phyloP scores from a whole-genome alignment of 1,284 basidiomycete genomes.

The Pisolithus thermaeus region DNA sequence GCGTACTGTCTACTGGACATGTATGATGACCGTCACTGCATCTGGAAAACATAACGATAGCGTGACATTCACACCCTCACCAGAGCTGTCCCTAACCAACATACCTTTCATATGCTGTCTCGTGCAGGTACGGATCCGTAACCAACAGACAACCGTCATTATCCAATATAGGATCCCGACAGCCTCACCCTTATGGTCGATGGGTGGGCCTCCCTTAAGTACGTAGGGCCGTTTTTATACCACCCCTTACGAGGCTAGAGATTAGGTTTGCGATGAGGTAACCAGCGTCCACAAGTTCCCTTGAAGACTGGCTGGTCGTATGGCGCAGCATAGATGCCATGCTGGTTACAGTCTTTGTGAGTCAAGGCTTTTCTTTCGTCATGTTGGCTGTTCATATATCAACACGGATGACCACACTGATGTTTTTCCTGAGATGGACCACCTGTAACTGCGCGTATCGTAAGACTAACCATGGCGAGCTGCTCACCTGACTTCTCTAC shows the following conservation, averaged over 20 bases:
- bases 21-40: background rate
- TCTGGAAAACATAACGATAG: background rate
- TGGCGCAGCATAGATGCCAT: background rate
- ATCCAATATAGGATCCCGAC: background rate
- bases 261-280: slow-evolving; percentile 6
- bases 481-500: background rate
- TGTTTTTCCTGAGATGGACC: background rate
- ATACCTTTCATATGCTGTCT: slow-evolving; percentile 3
- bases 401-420: background rate
- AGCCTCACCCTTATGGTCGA: background rate
- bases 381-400: background rate
- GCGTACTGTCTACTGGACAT: slow-evolving; percentile 3
- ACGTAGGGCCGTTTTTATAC: background rate
- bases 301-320: background rate
- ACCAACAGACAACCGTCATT: background rate
- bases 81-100: background rate
- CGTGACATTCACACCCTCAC: background rate
- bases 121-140: slow-evolving; percentile 1
- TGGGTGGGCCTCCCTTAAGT: background rate
- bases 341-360: slow-evolving; percentile 1
- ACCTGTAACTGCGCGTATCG: background rate
- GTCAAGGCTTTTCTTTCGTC: background rate
- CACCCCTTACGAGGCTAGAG: background rate
- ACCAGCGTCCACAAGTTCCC: background rate
- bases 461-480: background rate